phyloP scores from a whole-genome alignment of 805 yeast genomes.

The Kluyveromyces siamensis region DNA sequence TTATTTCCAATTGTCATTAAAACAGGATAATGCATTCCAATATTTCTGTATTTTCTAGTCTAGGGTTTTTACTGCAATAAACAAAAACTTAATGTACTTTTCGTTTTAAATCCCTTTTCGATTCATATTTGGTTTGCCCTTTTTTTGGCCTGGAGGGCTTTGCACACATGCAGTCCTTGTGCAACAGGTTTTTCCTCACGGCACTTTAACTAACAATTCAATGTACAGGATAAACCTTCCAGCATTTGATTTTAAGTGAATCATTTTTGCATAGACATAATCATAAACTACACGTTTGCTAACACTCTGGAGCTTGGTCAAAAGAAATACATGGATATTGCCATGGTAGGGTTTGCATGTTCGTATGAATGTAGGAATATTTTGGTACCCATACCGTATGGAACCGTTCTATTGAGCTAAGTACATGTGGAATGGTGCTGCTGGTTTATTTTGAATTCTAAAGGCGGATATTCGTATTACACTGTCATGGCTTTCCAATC shows the following conservation, averaged over 20 bases:
- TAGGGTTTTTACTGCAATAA: slow-evolving; percentile 18
- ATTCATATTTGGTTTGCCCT: not conserved
- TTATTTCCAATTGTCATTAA: slow-evolving; percentile 14
- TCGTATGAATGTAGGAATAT: not conserved
- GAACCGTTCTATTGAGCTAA: not conserved
- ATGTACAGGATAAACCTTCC: not conserved
- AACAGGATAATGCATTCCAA: slow-evolving; percentile 12
- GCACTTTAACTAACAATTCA: not conserved
- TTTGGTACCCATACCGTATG: not conserved
- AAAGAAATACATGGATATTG: not conserved
- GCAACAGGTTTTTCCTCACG: no score
- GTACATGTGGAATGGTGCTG: not conserved
- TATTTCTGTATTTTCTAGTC: slow-evolving; percentile 25
- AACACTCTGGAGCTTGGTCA: slow-evolving; percentile 84
- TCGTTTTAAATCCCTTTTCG: slow-evolving; percentile 6
- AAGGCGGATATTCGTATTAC: no score
- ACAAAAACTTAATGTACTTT: slow-evolving; percentile 18
- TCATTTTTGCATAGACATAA: not conserved
- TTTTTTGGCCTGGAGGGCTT: no score
- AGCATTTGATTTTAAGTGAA: not conserved
- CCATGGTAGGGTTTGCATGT: not conserved
- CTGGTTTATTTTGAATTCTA: not conserved
- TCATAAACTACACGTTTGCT: slow-evolving; percentile 40
- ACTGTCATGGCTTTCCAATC: slow-evolving; percentile 1
- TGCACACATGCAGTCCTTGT: not conserved